phyloP scores from a whole-genome alignment of 768 basidiomycete genomes.

The Dentipellis fragilis region DNA sequence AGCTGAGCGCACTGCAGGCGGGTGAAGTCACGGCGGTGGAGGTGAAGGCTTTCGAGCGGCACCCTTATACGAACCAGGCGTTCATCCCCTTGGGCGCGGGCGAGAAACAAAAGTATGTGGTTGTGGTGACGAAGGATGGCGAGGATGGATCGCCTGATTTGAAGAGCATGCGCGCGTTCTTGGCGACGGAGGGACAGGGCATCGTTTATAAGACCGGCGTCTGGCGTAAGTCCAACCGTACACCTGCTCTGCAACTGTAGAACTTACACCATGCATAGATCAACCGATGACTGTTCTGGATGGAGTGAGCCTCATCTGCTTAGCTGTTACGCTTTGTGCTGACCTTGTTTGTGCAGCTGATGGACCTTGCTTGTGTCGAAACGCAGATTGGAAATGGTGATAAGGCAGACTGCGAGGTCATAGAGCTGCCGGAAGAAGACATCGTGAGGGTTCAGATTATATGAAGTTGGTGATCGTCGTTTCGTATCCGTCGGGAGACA shows the following conservation, averaged over 20 bases:
- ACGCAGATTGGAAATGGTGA: constrained; percentile 83
- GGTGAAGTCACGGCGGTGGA: constrained; percentile 47
- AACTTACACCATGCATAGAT: constrained; percentile 35
- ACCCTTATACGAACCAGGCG: constrained; percentile 82
- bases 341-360: constrained; percentile 30
- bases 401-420: constrained; percentile 76
- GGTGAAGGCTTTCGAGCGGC: constrained; percentile 77
- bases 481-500: no score
- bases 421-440: constrained; percentile 36
- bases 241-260: not conserved
- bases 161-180: constrained; percentile 66
- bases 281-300: constrained; percentile 85
- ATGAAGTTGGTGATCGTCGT: not conserved
- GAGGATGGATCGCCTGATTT: constrained; percentile 70
- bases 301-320: constrained; percentile 32
- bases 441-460: constrained; percentile 25
- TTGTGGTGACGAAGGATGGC: constrained; percentile 80
- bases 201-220: constrained; percentile 74
- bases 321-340: not conserved
- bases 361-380: constrained; percentile 86
- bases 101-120: constrained; percentile 55
- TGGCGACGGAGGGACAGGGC: constrained; percentile 74
- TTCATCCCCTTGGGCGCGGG: constrained; percentile 88
- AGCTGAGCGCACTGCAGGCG: constrained; percentile 22
- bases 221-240: constrained; percentile 67